A percentile compares a stretch with the other conserved stretches of the same genome.
These are phyloP conservation scores for Camellia lanceoleosa DNA, from an alignment of 148 eudicot species.

Conservation along the genomic window DNA sequence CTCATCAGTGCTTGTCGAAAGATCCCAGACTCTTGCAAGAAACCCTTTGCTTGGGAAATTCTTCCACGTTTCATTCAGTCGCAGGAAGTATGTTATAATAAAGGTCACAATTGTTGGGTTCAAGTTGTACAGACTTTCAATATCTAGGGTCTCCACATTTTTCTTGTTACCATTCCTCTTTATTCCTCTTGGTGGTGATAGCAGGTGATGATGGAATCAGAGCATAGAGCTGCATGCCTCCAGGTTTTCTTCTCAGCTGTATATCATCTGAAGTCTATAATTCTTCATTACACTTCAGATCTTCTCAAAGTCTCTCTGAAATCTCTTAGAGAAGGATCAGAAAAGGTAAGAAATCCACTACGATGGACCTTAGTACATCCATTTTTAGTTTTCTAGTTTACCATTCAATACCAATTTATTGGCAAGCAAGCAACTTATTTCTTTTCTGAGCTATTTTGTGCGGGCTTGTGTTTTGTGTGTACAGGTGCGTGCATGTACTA, in stretches of 20 bases:
- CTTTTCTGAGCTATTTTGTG: not conserved
- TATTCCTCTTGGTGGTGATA: not conserved
- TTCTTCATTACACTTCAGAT: constrained; percentile 51
- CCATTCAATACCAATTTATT: not conserved
- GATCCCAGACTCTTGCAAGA: constrained; percentile 54
- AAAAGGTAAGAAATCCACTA: constrained; percentile 39
- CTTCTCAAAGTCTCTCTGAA: constrained; percentile 47
- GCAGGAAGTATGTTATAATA: constrained; percentile 23
- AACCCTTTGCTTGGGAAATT: constrained; percentile 47
- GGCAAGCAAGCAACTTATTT: not conserved
- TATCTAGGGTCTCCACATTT: not conserved
- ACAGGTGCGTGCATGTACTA: too few species aligned
- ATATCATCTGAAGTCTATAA: constrained; percentile 50
- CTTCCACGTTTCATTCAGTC: constrained; percentile 47
- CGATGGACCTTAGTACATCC: not conserved
- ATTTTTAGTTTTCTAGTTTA: not conserved
- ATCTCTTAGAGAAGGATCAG: constrained; percentile 51
- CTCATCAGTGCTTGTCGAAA: constrained; percentile 81
- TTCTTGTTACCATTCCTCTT: constrained; percentile 3
- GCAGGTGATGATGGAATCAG: constrained; percentile 42
- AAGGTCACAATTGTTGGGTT: not conserved
- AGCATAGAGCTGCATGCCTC: constrained; percentile 61
- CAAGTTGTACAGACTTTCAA: not conserved
- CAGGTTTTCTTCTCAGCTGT: constrained; percentile 72
- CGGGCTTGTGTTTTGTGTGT: not conserved